phyloP scores from a whole-genome alignment of 2,329 filamentous ascomycete species.

The Cladosporium austrohemisphaericum region DNA sequence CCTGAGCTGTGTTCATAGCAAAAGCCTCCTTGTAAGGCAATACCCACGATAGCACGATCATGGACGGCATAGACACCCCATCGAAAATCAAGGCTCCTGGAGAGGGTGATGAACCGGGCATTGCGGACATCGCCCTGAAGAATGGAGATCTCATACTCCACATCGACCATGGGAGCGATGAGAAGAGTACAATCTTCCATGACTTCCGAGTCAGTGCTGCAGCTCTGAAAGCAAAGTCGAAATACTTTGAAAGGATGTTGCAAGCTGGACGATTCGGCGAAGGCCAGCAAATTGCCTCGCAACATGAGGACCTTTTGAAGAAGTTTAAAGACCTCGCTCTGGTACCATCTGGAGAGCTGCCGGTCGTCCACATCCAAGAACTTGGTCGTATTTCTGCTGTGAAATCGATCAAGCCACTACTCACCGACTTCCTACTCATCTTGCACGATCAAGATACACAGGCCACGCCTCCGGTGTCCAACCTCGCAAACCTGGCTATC shows the following conservation, averaged over 20 bases:
- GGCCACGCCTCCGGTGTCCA: conserved; percentile 50
- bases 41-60: conserved; percentile 15
- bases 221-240: conserved; percentile 58
- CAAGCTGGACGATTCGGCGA: conserved; percentile 62
- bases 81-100: background rate
- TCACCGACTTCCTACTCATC: conserved; percentile 64
- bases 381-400: conserved; percentile 66
- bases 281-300: conserved; percentile 51
- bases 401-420: conserved; percentile 48
- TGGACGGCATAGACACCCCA: conserved; percentile 9
- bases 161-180: conserved; percentile 61
- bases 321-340: conserved; percentile 45
- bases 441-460: conserved; percentile 56
- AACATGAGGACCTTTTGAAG: conserved; percentile 50
- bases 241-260: conserved; percentile 67
- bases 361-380: conserved; percentile 61
- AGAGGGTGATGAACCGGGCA: conserved; percentile 4
- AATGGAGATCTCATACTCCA: conserved; percentile 64
- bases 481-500: conserved; percentile 64
- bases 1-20: conserved; percentile 32
- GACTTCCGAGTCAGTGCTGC: conserved; percentile 61
- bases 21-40: conserved; percentile 6
- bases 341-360: conserved; percentile 50
- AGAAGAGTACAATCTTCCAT: conserved; percentile 48
- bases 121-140: conserved; percentile 1